A percentile compares a stretch with the other conserved stretches of the same genome.
These are phyloP conservation scores for Ophiostoma sp. DNA, from an alignment of 2,329 filamentous ascomycete species.

Conservation along the genomic window DNA sequence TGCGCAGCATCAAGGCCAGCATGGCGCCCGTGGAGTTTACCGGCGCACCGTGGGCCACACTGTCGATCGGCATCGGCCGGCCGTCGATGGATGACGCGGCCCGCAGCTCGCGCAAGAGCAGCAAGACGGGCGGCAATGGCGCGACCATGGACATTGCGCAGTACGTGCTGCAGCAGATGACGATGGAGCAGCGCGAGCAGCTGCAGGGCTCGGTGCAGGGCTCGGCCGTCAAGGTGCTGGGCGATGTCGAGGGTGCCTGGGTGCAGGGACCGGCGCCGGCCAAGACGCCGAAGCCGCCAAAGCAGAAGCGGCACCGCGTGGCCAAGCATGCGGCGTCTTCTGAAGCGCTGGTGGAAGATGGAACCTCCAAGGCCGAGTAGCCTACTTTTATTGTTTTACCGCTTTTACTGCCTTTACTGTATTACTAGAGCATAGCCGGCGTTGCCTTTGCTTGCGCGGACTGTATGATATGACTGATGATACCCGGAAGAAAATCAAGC, in stretches of 20 bases:
- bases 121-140: not conserved
- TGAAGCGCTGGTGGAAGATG: not conserved
- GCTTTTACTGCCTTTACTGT: not conserved
- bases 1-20: slow-evolving; percentile 59
- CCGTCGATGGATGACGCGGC: slow-evolving; percentile 47
- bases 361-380: not conserved
- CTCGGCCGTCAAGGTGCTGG: slow-evolving; percentile 23
- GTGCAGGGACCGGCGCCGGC: not conserved
- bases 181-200: slow-evolving; percentile 40
- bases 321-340: not conserved
- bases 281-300: slow-evolving; percentile 9
- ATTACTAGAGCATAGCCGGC: slow-evolving; percentile 24
- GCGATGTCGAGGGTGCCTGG: not conserved
- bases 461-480: not conserved
- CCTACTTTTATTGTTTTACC: not conserved
- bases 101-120: slow-evolving; percentile 3
- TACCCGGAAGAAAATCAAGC: not conserved
- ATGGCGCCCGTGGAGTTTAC: slow-evolving; percentile 43
- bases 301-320: slow-evolving; percentile 8
- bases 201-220: slow-evolving; percentile 32
- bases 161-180: slow-evolving; percentile 72
- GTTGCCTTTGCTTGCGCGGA: not conserved
- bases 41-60: slow-evolving; percentile 48
- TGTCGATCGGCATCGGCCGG: slow-evolving; percentile 84
- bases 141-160: slow-evolving; percentile 49